phyloP scores from a whole-genome alignment of 2,329 filamentous ascomycete species.

The Gnomoniopsis smithogilvyi region DNA sequence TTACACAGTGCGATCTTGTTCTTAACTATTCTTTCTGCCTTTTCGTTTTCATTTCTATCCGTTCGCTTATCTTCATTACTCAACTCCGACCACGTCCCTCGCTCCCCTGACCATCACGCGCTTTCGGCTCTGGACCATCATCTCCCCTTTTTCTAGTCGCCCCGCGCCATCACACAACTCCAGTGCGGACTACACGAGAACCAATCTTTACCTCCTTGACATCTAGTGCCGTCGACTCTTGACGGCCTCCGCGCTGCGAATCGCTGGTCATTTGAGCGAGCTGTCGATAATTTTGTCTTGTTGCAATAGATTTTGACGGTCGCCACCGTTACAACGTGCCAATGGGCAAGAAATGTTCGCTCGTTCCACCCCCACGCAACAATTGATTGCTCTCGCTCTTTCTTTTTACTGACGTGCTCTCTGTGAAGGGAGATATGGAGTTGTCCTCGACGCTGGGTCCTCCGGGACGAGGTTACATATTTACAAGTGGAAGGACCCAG shows the following conservation, averaged over 20 bases:
- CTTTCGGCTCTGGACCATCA: slow-evolving; percentile 8
- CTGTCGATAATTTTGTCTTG: not conserved
- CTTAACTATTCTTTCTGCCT: not conserved
- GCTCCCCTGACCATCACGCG: slow-evolving; percentile 9
- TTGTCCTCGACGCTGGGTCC: slow-evolving; percentile 96
- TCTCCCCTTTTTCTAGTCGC: slow-evolving; percentile 5
- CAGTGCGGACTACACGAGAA: not conserved
- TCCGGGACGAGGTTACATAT: slow-evolving; percentile 94
- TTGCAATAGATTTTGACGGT: not conserved
- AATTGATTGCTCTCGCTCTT: too few relatives aligned
- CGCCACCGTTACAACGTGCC: slow-evolving; percentile 9
- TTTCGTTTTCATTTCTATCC: not conserved
- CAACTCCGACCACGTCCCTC: not conserved
- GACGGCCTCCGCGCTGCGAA: not conserved
- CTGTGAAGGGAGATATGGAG: slow-evolving; percentile 68
- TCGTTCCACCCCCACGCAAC: not conserved
- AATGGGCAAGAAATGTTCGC: slow-evolving; percentile 21
- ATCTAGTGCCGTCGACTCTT: not conserved
- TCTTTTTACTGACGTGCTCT: slow-evolving; percentile 5
- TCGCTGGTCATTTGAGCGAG: not conserved
- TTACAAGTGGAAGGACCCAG: slow-evolving; percentile 86
- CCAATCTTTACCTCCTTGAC: too few relatives aligned
- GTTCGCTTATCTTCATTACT: not conserved
- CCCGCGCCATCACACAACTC: too few relatives aligned
- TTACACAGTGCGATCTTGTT: not conserved